phyloP scores from a whole-genome alignment of 768 basidiomycete species.

The Pisolithus tinctorius region DNA sequence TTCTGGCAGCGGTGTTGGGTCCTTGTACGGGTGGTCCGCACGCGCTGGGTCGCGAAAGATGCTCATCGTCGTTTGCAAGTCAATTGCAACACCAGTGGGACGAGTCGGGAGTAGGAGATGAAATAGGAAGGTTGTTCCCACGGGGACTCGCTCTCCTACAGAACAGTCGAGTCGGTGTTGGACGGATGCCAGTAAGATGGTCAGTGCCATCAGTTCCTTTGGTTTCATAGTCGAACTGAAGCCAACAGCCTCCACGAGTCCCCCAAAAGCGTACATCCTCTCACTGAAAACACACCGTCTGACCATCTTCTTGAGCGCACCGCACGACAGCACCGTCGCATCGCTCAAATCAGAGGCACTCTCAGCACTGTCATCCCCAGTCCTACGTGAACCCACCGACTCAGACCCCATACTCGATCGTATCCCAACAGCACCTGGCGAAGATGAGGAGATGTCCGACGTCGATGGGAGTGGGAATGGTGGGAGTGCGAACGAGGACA shows the following conservation, averaged over 20 bases:
- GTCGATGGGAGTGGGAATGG: not conserved
- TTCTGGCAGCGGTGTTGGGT: conserved; percentile 60
- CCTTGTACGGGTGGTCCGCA: conserved; percentile 46
- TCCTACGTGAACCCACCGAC: conserved; percentile 24
- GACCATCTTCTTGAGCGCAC: conserved; percentile 53
- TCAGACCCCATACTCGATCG: conserved; percentile 12
- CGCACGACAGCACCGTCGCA: conserved; percentile 47
- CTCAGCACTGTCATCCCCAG: conserved; percentile 49
- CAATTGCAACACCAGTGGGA: conserved; percentile 14
- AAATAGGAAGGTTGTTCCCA: conserved; percentile 23
- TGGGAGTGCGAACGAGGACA: conserved; percentile 20
- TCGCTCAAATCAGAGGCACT: conserved; percentile 59
- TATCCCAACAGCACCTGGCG: conserved; percentile 24
- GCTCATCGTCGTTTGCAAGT: conserved; percentile 38
- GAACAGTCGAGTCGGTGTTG: too few species aligned
- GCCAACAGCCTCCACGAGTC: conserved; percentile 45
- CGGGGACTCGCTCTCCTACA: not conserved
- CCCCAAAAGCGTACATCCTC: conserved; percentile 60
- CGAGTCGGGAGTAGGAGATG: conserved; percentile 2
- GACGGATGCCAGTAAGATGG: too few species aligned
- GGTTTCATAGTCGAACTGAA: not conserved
- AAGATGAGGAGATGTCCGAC: conserved; percentile 19
- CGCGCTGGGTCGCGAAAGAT: conserved; percentile 44
- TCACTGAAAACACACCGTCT: conserved; percentile 70
- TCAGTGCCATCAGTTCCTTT: too few species aligned